phyloP scores from a whole-genome alignment of 176 grass and related monocot species.

The Oryza longistaminata region DNA sequence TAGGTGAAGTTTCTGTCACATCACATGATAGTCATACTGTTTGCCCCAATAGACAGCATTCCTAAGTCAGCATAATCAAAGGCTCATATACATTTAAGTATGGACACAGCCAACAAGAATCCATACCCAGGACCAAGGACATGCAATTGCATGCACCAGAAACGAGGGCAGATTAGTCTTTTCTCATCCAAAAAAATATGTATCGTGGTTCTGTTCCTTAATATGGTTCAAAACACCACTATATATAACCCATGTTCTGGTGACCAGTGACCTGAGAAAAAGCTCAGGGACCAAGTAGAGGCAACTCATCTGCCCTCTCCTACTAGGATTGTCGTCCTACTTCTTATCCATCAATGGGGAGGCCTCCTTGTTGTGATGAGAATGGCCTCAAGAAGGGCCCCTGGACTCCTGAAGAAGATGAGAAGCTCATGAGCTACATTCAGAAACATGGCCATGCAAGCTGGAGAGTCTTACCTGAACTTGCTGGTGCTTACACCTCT shows the following conservation, averaged over 20 bases:
- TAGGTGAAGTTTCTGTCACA: slow-evolving; percentile 23
- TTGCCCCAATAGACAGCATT: slow-evolving; percentile 24
- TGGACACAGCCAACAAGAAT: neutral
- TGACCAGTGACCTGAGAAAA: slow-evolving; percentile 37
- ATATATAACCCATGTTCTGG: slow-evolving; percentile 53
- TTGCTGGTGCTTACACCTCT: slow-evolving; percentile 49
- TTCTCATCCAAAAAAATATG: neutral
- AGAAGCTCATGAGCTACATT: slow-evolving; percentile 66
- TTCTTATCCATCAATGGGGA: slow-evolving; percentile 56
- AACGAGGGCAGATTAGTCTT: slow-evolving; percentile 8
- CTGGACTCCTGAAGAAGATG: slow-evolving; percentile 81
- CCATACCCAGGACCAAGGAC: slow-evolving; percentile 17
- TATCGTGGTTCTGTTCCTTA: neutral
- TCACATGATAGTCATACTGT: slow-evolving; percentile 9
- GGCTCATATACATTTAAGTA: neutral
- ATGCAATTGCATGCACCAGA: neutral
- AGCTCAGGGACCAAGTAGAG: slow-evolving; percentile 3
- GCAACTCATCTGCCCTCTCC: slow-evolving; percentile 9
- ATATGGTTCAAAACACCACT: slow-evolving; percentile 30
- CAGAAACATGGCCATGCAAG: slow-evolving; percentile 73
- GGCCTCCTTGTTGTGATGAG: slow-evolving; percentile 54
- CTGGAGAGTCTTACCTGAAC: slow-evolving; percentile 69
- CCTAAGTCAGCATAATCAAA: slow-evolving; percentile 27
- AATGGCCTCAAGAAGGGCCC: slow-evolving; percentile 90
- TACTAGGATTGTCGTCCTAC: neutral